Evolutionary conservation across 2,329 filamentous ascomycete genomes (phyloP), one percentile per base, ranked within the genome.

Genomic region (Ascosphaera apis): DNA sequence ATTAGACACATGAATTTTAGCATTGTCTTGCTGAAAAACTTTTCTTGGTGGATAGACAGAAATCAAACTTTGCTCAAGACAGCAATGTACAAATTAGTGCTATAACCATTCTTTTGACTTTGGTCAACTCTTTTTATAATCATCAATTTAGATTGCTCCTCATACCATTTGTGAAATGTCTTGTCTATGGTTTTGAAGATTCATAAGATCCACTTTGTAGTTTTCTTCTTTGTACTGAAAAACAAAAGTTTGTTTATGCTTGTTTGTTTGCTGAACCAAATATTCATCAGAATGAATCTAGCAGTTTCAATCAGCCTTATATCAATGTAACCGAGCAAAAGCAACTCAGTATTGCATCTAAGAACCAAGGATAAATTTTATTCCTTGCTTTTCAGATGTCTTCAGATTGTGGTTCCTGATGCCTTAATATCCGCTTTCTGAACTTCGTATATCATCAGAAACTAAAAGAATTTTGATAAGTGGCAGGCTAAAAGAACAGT

Each of bases 1-100:
- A 15, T 12, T 16, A n/a, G 30, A 30, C 3, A 15, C 36, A 38
- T 44, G 37, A 17, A 34, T 30, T n/a, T 12, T 16, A 4, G 41
- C 35, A 19, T 42, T 41, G 39, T 45, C 43, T 36, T 45, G 40
- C 33, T 41, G 31, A 38, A 45, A 45, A 15, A 39, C 32, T 21
- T 25, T 11, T 15, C 21, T 28, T 13, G 31, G 19, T 31, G 21
- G 15, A 25, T 37, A 41, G 19, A 13, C 13, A 11, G 1, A 6
- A 13, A 31, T 35, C n/a, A 36, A 23, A 34, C 17, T n/a, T 4
- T 25, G 15, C 27, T 31, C 12, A 41, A 21, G 15, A 30, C 27
- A 21, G 35, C 15, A 18, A 31, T 15, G 33, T 42, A 37, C 11
- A 12, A 37, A n/a, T 36, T 35, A 5, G 30, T 34, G 25, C 35